These are phyloP conservation scores for Tetraselmis chui DNA, from an alignment of 139 green algal genomes.

Conservation along the genomic window DNA sequence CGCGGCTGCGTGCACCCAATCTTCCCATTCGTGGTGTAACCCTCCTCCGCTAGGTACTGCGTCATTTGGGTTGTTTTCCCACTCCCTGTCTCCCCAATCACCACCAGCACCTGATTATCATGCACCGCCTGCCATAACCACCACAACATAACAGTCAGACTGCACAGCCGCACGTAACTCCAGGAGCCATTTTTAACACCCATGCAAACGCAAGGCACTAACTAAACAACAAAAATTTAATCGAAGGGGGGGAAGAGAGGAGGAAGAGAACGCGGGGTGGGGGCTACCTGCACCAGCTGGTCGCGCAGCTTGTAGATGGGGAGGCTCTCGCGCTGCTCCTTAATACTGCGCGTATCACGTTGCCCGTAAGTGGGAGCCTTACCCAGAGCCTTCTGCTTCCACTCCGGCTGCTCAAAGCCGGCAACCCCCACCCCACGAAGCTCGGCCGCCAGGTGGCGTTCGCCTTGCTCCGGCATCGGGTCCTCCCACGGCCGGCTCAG, in stretches of 20 bases:
- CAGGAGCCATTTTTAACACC: too few species aligned
- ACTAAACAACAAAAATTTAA: not conserved
- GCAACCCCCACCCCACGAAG: slow-evolving; percentile 69
- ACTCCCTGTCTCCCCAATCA: slow-evolving; percentile 85
- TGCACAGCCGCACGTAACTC: not conserved
- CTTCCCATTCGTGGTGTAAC: slow-evolving; percentile 41
- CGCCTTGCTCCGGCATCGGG: slow-evolving; percentile 80
- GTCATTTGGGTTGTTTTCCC: slow-evolving; percentile 99
- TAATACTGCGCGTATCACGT: slow-evolving; percentile 78
- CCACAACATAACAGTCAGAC: not conserved
- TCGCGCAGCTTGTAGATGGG: slow-evolving; percentile 92
- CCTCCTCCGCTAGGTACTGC: slow-evolving; percentile 88
- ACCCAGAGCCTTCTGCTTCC: slow-evolving; percentile 82
- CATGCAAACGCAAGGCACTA: too few species aligned
- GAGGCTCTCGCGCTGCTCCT: slow-evolving; percentile 89
- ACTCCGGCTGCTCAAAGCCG: slow-evolving; percentile 67
- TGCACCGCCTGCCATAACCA: too few species aligned
- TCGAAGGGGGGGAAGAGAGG: not conserved
- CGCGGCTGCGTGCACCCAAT: slow-evolving; percentile 94
- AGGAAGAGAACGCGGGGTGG: too few species aligned
- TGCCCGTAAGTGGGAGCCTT: slow-evolving; percentile 86
- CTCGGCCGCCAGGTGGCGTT: slow-evolving; percentile 74
- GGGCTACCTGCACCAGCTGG: slow-evolving; percentile 80
- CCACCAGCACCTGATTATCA: slow-evolving; percentile 84
- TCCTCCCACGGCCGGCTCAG: slow-evolving; percentile 93